Base-by-base conservation (phyloP, 352 stramenopile species). In the Phytopythium vexans region DNA sequence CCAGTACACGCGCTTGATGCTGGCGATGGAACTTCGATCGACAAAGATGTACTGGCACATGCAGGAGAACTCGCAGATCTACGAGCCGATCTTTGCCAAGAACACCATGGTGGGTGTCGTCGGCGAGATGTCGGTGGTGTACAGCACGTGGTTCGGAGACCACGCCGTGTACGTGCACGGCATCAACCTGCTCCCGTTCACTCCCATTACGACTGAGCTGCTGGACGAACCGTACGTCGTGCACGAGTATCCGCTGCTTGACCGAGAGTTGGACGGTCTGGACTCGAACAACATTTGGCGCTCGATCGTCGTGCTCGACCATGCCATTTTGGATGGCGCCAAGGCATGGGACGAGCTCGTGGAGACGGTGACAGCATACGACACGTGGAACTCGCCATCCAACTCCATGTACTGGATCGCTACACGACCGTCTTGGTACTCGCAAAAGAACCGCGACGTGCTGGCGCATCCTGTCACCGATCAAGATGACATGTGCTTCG, bases 31-130 rank as follows among this genome's bases (percentile, higher is more conserved):
- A 71, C 52, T 98, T 33, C 94, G 92, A 4, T 90, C 90, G 14
- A 87, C 93, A 31, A 93, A 98, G 62, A 95, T 82, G 43, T 99
- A 99, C 78, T 99, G 95, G 94, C 96, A 98, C 53, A 98, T 99
- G 76, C 49, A 58, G 16, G 38, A 70, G 36, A 81, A 87, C 65
- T 87, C 79, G 33, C 56, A 74, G 38, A 87, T 92, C 41, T 92
- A 93, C 62, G 81, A 89, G 49, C 73, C 78, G 4, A 48, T 73
- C 7, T 95, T 93, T 53, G 70, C 82, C 15, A 63, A 76, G 54
- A 92, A 92, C 59, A 68, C 71, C 34, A 92, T 95, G 77, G 75
- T 90, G 33, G 86, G 86, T 15, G 78, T 91, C 35, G 69, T 92
- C 5, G 82, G 79, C 27, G 83, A 89, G 46, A 79, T 88, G 58